Percentiles rank a stretch among this genome's conserved stretches.
Conservation (phyloP, 2,329 filamentous ascomycete species). For the Claviceps sp. region DNA sequence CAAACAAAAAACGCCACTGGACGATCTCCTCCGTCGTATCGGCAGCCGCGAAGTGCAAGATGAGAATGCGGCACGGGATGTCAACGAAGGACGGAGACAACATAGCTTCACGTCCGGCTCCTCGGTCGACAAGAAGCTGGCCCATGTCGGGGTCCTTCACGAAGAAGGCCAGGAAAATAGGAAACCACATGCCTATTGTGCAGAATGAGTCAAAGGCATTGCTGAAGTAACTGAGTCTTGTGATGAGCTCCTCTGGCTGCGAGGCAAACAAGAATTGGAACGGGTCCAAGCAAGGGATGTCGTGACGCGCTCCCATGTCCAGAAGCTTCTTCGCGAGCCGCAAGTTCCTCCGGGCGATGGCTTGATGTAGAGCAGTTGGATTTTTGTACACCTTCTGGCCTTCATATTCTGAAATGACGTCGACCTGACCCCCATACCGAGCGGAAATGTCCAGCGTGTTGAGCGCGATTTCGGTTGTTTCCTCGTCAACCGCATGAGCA, state of each 20-base stretch:
- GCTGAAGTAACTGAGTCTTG: neutral
- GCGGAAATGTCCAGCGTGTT: neutral
- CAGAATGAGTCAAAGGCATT: neutral
- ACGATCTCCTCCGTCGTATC: neutral
- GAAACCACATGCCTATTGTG: neutral
- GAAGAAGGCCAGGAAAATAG: neutral
- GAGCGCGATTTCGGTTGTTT: neutral
- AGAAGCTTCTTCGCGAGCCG: neutral
- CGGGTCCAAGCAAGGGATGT: neutral
- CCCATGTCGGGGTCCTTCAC: neutral
- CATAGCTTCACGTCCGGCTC: neutral
- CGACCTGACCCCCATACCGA: neutral
- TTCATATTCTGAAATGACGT: neutral
- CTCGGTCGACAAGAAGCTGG: neutral
- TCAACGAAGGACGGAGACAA: too few species aligned
- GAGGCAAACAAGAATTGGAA: neutral
- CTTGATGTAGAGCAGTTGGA: constrained; percentile 2
- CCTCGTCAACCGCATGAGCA: neutral
- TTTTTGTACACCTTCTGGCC: neutral
- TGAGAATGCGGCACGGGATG: neutral
- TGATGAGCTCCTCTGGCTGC: neutral
- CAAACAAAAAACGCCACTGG: neutral
- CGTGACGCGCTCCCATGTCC: neutral
- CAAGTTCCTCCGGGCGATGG: neutral
- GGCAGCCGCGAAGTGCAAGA: neutral